Evolutionary conservation across 164 flowering plant species (phyloP), one percentile per base, ranked within the genome.

Genomic region (Vitis riparia): DNA sequence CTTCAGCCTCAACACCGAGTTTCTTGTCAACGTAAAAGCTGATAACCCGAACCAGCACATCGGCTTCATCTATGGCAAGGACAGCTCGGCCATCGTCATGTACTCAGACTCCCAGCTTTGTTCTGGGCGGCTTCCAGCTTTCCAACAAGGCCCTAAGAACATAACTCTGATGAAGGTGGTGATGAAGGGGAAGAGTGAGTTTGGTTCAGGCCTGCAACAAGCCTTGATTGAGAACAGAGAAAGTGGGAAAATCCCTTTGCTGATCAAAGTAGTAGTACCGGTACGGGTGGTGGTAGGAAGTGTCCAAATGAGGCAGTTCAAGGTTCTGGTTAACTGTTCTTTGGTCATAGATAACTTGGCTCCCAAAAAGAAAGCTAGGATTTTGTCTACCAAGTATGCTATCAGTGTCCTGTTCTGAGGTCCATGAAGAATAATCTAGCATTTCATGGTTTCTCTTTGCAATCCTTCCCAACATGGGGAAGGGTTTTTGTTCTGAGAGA

Each of bases 181-280:
- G 9, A 19, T 88, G 71, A 73, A 66, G 13, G 97, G 97, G 37
- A 79, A 80, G 47, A 80, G 81, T 51, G 74, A 69, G 57, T 80
- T 86, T 14, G 94, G 88, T 37, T 78, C 87, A 2, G 89, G 84
- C 5, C 81, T 89, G 13, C 93, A 88, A 27, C 75, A 66, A 14
- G 84, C 87, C 0, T 66, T 87, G 5, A 63, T 74, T 67, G 71
- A 81, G 2, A 80, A 78, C 68, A 16, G 69, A 64, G 13, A 83
- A 0, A 70, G 55, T 0, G 85, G 82, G 55, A 80, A 59, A 58
- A 75, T 89, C 23, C 94, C 92, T 0, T 67, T 91, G 77, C 59
- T 68, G 10, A 79, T 91, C 0, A 62, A 0, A 51, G 87, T 89
- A 3, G 75, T 16, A 57, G 87, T 69, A 5, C 97, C 94, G 6